These are phyloP conservation scores for Croton laevigatus DNA, from an alignment of 441 rosid genomes.

Conservation along the genomic window DNA sequence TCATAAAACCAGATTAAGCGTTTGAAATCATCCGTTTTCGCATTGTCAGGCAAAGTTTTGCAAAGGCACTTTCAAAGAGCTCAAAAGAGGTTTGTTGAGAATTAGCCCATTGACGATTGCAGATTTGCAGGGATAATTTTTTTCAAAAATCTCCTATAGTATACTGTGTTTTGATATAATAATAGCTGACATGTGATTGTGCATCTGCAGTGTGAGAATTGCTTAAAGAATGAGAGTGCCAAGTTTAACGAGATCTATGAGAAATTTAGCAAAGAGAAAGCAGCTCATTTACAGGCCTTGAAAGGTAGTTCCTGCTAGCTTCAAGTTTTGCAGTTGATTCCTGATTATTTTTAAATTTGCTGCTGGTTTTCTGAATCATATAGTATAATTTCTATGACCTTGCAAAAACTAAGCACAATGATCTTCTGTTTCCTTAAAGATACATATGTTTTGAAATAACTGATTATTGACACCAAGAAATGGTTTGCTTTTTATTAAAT, in stretches of 20 bases:
- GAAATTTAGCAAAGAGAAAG: slow-evolving; percentile 68
- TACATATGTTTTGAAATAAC: too few relatives aligned
- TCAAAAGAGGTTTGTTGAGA: slow-evolving; percentile 62
- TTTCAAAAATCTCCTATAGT: background rate
- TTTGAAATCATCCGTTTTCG: background rate
- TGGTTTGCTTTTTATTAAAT: slow-evolving; percentile 9
- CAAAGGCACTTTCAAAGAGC: slow-evolving; percentile 72
- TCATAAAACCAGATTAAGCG: background rate
- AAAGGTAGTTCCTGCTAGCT: slow-evolving; percentile 39
- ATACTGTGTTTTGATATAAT: background rate
- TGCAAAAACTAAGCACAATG: too few relatives aligned
- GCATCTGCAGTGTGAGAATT: slow-evolving; percentile 58
- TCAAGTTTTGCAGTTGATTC: background rate
- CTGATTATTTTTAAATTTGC: background rate
- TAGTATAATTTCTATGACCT: background rate
- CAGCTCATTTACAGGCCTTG: slow-evolving; percentile 49
- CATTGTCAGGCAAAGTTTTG: slow-evolving; percentile 54
- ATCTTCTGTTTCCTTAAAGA: background rate
- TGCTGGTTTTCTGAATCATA: background rate
- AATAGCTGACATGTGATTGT: slow-evolving; percentile 13
- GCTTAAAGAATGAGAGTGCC: slow-evolving; percentile 58
- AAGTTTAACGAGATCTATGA: slow-evolving; percentile 64
- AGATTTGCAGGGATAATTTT: slow-evolving; percentile 12
- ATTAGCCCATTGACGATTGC: slow-evolving; percentile 7
- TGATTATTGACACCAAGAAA: too few relatives aligned